Base-by-base conservation (phyloP, 805 yeast genomes). In the Kodamaea laetipori region DNA sequence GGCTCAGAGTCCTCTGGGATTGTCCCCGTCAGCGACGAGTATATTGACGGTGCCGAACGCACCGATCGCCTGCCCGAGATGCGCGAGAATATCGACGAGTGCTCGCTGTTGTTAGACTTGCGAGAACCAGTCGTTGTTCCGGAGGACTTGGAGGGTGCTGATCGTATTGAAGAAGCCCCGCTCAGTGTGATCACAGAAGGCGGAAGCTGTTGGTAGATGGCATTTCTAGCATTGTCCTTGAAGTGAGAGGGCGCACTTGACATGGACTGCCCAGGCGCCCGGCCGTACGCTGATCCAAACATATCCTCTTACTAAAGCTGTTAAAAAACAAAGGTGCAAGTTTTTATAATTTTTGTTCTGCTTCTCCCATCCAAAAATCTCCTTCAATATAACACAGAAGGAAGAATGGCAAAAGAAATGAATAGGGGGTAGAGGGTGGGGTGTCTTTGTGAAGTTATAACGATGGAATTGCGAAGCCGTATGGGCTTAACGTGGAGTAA, bases 1-100 rank as follows among this genome's bases (percentile, higher is more conserved):
- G 71, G 74, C 46, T 69, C 74, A 39, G 64, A 53, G 45, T 71
- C 74, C 49, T 71, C 76, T 1, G 76, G 76, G 28, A 71, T 71
- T 12, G 75, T 71, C 34, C 71, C 74, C 1, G 74, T 69, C 18
- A 69, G 61, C 36, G 63, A 58, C 21, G 72, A 66, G 49, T 69
- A 70, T 12, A 69, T 55, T 13, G 72, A 66, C 2, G 76, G 76
- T 1, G 75, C 74, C n/a, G 69, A 61, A 21, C 76, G 52, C 13
- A 68, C 71, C 4, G 70, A 61, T 13, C 42, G 33, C 43, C 64
- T 66, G 5, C 63, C 60, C 45, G 58, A 48, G 24, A 44, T 30
- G 21, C 28, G 15, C 13, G 70, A 63, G 48, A 69, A 71, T 6
- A 70, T 58, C 31, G 67, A 60, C 41, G 69, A 64, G n/a, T 21